These are phyloP conservation scores for Barnettozyma salicaria DNA, from an alignment of 805 yeast species.

Conservation along the genomic window DNA sequence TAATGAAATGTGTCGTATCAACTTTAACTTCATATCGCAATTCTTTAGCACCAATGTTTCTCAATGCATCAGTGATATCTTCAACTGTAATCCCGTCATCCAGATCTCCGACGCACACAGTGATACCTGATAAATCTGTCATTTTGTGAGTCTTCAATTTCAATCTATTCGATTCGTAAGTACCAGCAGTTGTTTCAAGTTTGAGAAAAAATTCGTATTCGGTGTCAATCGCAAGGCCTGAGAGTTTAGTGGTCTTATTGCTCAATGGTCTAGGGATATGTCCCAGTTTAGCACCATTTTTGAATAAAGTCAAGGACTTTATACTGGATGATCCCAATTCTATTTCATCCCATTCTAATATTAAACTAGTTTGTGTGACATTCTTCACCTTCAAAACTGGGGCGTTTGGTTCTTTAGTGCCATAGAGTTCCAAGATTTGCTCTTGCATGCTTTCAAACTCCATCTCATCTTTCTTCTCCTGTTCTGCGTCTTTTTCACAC, in stretches of 20 bases:
- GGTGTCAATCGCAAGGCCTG: slow-evolving; percentile 87
- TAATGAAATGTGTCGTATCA: slow-evolving; percentile 92
- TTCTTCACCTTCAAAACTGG: slow-evolving; percentile 70
- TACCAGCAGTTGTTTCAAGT: slow-evolving; percentile 88
- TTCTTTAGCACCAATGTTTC: slow-evolving; percentile 77
- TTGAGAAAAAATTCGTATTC: slow-evolving; percentile 72
- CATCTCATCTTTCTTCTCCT: slow-evolving; percentile 54
- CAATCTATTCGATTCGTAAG: slow-evolving; percentile 58
- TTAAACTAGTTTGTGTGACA: slow-evolving; percentile 91
- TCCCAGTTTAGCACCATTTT: slow-evolving; percentile 65
- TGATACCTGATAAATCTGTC: slow-evolving; percentile 93
- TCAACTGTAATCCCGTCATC: slow-evolving; percentile 40
- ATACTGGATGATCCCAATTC: slow-evolving; percentile 78
- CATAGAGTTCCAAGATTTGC: slow-evolving; percentile 66
- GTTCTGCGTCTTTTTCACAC: slow-evolving; percentile 69
- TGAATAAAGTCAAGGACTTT: slow-evolving; percentile 69
- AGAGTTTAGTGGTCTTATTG: slow-evolving; percentile 76
- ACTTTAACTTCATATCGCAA: slow-evolving; percentile 67
- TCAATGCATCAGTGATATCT: slow-evolving; percentile 59
- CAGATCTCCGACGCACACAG: slow-evolving; percentile 82
- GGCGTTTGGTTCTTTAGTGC: slow-evolving; percentile 59
- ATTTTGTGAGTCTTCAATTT: slow-evolving; percentile 83
- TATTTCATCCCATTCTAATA: slow-evolving; percentile 87
- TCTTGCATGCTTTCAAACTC: slow-evolving; percentile 64
- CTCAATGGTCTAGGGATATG: slow-evolving; percentile 77